Base-by-base conservation (phyloP, 495 filamentous ascomycete species). In the Penicillium robsamsonii region DNA sequence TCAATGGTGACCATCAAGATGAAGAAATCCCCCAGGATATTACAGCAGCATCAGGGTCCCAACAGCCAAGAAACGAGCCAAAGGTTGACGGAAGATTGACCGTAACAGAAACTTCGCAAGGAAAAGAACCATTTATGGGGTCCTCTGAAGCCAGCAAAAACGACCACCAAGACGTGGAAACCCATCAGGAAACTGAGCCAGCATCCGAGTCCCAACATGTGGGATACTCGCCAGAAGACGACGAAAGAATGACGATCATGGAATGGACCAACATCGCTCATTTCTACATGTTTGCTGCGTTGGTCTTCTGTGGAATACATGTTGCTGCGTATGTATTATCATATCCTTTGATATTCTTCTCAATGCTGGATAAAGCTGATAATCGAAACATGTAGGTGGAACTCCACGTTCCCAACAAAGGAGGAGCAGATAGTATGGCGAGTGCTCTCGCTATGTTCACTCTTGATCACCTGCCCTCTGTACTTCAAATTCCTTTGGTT, bases 371-470 rank as follows among this genome's bases (percentile, higher is more conserved):
- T 37, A 37, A 7, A 42, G 17, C 18, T 35, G 20, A 37, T 40
- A 20, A 10, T 12, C 5, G 11, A 46, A 15, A 31, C 9, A 40
- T 27, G 46, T 27, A 61, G 53, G 5, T 61, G 53, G 58, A 48
- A 53, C 9, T 61, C 41, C 12, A 20, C 8, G 25, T 57, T 57
- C 22, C 54, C 58, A 10, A 61, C 58, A 3, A 43, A 48, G 13
- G 49, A 55, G 18, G 53, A 61, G 37, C 43, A 53, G 30, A 43
- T 50, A 5, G 43, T 27, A 15, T 61, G 54, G 54, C 37, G 54
- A 25, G 54, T 61, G 8, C 42, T 61, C 29, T 56, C 58, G 7
- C 27, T 57, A 1, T 30, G 37, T 17, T 30, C 44, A 24, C 48
- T 56, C 18, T 10, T 18, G 9, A n/a, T 50, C 25, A 1, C 24